Evolutionary conservation across 2,329 filamentous ascomycete genomes (phyloP).

Genomic region (Dryadomyces quercus-mongolicae): DNA sequence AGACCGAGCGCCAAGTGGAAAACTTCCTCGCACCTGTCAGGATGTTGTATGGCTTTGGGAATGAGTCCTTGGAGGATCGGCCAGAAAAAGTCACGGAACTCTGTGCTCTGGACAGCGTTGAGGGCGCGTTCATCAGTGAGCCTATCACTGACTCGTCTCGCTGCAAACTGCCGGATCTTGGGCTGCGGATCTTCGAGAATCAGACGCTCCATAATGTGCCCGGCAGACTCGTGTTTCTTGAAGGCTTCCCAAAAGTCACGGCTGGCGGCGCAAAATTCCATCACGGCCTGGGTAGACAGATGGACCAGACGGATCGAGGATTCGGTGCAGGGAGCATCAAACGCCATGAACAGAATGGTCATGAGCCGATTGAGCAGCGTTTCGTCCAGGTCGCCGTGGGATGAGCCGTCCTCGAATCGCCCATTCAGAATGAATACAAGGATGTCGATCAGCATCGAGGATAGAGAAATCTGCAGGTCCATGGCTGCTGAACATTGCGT

Average conservation of each 20-base stretch:
- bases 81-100: conserved; percentile 36
- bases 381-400: conserved; percentile 14
- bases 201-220: conserved; percentile 20
- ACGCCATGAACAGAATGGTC: conserved; percentile 15
- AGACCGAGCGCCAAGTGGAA: conserved; percentile 29
- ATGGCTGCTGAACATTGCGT: conserved; percentile 30
- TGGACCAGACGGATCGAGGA: conserved; percentile 8
- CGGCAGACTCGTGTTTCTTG: conserved; percentile 15
- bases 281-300: conserved; percentile 25
- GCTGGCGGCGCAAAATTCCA: conserved; percentile 27
- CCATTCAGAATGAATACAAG: conserved; percentile 40
- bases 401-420: conserved; percentile 9
- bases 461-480: conserved; percentile 35
- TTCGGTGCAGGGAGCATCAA: conserved; percentile 5
- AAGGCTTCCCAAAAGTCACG: conserved; percentile 27
- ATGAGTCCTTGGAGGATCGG: conserved; percentile 27
- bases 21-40: conserved; percentile 30
- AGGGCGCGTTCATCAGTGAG: background rate
- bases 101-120: conserved; percentile 19
- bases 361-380: conserved; percentile 20
- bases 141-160: conserved; percentile 21
- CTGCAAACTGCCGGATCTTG: conserved; percentile 23
- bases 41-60: conserved; percentile 19
- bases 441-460: conserved; percentile 42
- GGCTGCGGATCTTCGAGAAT: conserved; percentile 24